Conservation (phyloP, 805 yeast genomes). For the Lipomyces yamadae region DNA sequence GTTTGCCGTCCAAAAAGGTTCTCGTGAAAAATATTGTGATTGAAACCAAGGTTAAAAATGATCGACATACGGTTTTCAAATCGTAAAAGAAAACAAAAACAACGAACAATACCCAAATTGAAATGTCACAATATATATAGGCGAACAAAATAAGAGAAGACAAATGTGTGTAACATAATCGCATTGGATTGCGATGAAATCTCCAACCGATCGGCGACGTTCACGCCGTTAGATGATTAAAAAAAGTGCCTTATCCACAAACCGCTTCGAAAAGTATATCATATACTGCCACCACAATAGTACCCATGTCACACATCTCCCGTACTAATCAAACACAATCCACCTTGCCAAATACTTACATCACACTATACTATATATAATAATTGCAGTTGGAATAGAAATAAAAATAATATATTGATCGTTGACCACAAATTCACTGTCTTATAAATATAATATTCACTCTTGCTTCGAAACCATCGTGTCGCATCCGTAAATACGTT, state of each 20-base stretch:
- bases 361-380: neutral
- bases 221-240: neutral
- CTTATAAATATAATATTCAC: neutral
- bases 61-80: neutral
- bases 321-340: neutral
- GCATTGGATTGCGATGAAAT: neutral
- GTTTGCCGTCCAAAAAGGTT: neutral
- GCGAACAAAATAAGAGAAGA: neutral
- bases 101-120: conserved; percentile 3
- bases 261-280: neutral
- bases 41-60: neutral
- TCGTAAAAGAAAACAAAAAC: neutral
- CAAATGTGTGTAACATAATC: neutral
- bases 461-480: neutral
- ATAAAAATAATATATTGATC: neutral
- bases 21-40: neutral
- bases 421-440: neutral
- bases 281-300: neutral
- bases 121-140: neutral
- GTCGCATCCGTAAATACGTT: neutral
- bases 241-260: neutral
- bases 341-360: neutral
- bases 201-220: neutral
- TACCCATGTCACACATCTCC: neutral
- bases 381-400: neutral